Base-by-base conservation (phyloP, 805 yeast genomes). In the Kazachstania martiniae region DNA sequence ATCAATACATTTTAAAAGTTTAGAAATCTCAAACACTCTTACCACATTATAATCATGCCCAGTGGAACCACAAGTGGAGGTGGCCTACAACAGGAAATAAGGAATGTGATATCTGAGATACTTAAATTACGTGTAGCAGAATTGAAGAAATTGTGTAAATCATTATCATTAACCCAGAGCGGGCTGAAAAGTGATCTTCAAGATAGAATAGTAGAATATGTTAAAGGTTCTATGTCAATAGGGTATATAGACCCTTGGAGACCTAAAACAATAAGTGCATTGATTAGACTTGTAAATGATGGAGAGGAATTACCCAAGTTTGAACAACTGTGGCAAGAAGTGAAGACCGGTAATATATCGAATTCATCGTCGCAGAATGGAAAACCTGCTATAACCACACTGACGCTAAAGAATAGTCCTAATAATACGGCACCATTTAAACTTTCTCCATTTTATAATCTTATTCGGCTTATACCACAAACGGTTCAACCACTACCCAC, bases 121-220 rank as follows among this genome's bases (percentile, higher is more conserved):
- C 49, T 43, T 23, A 43, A 40, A n/a, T 47, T 72, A 40, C 69
- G 67, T 42, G 72, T 75, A 2, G 54, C 66, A 0, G 71, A 69
- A 34, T 59, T 77, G 34, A 76, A 75, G 50, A 64, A 58, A 13
- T 46, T 77, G 1, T 68, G 77, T 22, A 61, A 70, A 27, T 46
- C 73, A 1, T 46, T 75, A 12, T 67, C 68, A 2, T 52, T 77
- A 13, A 54, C 72, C 2, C 44, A 60, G 8, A 46, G 65, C 5
- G 93, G 91, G 1, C 59, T 74, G 24, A 84, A 83, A 53, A 65
- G 67, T 14, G 78, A 71, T 21, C 53, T 82, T 10, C 66, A 67
- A 33, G 74, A 71, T 22, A 61, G 85, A 21, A 53, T 83, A 5
- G 49, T 58, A 31, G 58, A 55, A n/a, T 68, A 60, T 41, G 41